A percentile compares a stretch with the other conserved stretches of the same genome.
phyloP scores from a whole-genome alignment of 2,329 filamentous ascomycete genomes.

The Phaeophleospora eucalypticola region DNA sequence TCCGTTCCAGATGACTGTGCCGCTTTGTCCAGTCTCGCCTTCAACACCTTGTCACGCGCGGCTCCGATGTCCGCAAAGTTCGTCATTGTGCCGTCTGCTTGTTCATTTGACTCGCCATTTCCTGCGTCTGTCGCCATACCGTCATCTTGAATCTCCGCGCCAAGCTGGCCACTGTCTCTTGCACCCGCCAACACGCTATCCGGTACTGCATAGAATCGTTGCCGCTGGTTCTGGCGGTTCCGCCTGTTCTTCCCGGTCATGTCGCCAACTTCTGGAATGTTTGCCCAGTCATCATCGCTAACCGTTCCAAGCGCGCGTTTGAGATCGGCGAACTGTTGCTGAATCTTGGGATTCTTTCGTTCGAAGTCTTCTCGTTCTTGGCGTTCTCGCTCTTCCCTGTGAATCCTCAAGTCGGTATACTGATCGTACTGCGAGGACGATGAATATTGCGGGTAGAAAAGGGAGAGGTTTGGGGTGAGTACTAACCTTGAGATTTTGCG shows the following conservation, averaged over 20 bases:
- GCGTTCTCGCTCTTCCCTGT: constrained; percentile 88
- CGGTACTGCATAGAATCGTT: constrained; percentile 88
- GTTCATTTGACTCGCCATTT: constrained; percentile 44
- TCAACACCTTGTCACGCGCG: constrained; percentile 89
- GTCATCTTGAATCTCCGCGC: constrained; percentile 84
- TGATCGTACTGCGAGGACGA: constrained; percentile 48
- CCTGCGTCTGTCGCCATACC: constrained; percentile 43
- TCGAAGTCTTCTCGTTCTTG: constrained; percentile 93
- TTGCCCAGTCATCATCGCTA: constrained; percentile 94
- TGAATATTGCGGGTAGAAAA: constrained; percentile 29
- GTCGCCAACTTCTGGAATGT: constrained; percentile 90
- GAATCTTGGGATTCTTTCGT: constrained; percentile 94
- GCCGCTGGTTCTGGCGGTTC: constrained; percentile 74
- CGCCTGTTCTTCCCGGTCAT: constrained; percentile 90
- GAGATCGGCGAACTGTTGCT: constrained; percentile 93
- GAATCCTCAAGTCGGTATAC: constrained; percentile 69
- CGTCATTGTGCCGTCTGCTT: constrained; percentile 81
- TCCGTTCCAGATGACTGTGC: constrained; percentile 65
- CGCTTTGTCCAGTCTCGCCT: constrained; percentile 88
- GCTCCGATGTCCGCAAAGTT: constrained; percentile 98
- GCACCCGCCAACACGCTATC: constrained; percentile 92
- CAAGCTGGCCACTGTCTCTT: constrained; percentile 72
- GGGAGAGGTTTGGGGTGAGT: constrained; percentile 15
- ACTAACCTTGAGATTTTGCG: constrained; percentile 83
- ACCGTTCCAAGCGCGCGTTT: constrained; percentile 86